Evolutionary conservation across 2,329 filamentous ascomycete species (phyloP).

Genomic region (Talaromyces sp.): DNA sequence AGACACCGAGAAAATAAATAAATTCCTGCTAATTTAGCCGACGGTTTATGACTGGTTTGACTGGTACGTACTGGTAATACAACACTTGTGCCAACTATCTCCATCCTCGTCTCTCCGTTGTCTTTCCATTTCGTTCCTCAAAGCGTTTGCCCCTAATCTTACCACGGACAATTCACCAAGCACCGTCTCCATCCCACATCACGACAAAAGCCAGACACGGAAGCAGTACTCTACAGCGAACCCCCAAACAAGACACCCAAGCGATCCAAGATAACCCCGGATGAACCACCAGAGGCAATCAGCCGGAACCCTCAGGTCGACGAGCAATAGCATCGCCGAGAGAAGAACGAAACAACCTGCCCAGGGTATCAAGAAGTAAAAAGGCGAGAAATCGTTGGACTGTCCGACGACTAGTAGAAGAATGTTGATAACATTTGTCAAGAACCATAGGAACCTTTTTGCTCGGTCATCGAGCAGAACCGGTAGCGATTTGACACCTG

Average conservation of each 20-base stretch:
- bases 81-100: not conserved
- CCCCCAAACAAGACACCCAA: not conserved
- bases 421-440: not conserved
- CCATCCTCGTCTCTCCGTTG: not conserved
- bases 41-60: not conserved
- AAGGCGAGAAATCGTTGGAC: slow-evolving; percentile 1
- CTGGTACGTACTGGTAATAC: not conserved
- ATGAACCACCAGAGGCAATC: slow-evolving; percentile 8
- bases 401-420: not conserved
- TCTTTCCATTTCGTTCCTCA: too few species aligned
- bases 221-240: slow-evolving; percentile 8
- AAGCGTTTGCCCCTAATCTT: too few species aligned
- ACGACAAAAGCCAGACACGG: not conserved
- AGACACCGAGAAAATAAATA: not conserved
- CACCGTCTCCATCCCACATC: not conserved
- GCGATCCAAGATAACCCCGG: not conserved
- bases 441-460: slow-evolving; percentile 1
- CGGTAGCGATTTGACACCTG: not conserved
- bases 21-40: not conserved
- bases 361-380: slow-evolving; percentile 3
- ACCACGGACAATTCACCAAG: too few species aligned
- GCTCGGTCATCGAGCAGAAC: not conserved
- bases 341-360: not conserved
- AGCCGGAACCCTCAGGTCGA: slow-evolving; percentile 7
- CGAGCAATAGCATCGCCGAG: slow-evolving; percentile 6